phyloP scores from a whole-genome alignment of 1,284 basidiomycete species.

The Ustilago nuda region DNA sequence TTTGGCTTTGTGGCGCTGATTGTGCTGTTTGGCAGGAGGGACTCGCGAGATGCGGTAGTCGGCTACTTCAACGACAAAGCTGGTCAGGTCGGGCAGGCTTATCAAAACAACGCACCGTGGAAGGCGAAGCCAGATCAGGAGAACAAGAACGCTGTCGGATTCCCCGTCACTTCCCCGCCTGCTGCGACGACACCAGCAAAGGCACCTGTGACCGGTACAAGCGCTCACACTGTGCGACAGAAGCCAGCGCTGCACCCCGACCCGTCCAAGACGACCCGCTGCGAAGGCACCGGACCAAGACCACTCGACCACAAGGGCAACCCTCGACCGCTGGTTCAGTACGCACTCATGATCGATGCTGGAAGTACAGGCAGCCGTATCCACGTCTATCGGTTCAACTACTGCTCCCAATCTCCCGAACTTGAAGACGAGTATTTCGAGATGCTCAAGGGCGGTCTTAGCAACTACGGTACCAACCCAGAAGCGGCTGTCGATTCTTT shows the following conservation, averaged over 20 bases:
- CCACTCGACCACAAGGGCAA: constrained; percentile 52
- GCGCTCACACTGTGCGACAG: constrained; percentile 31
- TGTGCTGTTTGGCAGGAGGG: constrained; percentile 44
- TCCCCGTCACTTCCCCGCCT: constrained; percentile 13
- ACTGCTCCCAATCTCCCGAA: constrained; percentile 73
- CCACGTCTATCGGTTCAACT: constrained; percentile 83
- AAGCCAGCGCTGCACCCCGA: constrained; percentile 60
- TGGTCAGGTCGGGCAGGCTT: constrained; percentile 35
- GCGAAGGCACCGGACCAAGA: constrained; percentile 36
- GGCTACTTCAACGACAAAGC: constrained; percentile 54
- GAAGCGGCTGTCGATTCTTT: constrained; percentile 82
- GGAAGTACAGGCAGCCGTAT: constrained; percentile 97
- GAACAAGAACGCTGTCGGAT: constrained; percentile 27
- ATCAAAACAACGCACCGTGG: constrained; percentile 34
- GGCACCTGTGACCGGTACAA: constrained; percentile 33
- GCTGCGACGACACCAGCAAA: constrained; percentile 18
- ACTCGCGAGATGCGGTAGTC: constrained; percentile 47
- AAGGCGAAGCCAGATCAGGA: constrained; percentile 20
- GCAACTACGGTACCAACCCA: constrained; percentile 75
- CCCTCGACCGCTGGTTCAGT: constrained; percentile 74
- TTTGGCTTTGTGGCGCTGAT: constrained; percentile 37
- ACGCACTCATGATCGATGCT: constrained; percentile 96
- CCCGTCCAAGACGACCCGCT: constrained; percentile 62
- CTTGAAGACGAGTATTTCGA: constrained; percentile 96
- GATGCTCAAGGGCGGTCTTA: constrained; percentile 84